Percentiles rank a stretch among this genome's conserved stretches.
Evolutionary conservation across 345 rosid genomes (phyloP).

Genomic region (Iberis pinnata): DNA sequence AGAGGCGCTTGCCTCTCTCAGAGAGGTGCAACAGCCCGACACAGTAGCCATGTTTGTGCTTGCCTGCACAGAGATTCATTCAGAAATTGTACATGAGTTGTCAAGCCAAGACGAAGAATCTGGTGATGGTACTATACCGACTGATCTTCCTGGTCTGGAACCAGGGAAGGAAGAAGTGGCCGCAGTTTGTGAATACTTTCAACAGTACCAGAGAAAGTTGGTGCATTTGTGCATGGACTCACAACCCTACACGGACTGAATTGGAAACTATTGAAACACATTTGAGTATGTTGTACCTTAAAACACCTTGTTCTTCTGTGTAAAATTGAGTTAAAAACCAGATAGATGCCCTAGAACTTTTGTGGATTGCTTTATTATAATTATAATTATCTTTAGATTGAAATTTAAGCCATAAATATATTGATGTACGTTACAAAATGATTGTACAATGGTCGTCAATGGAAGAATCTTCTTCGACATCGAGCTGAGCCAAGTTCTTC

Average conservation of each 20-base stretch:
- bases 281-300: constrained; percentile 18
- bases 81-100: constrained; percentile 38
- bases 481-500: constrained; percentile 93
- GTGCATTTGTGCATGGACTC: constrained; percentile 93
- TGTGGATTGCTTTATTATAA: too few relatives aligned
- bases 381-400: too few relatives aligned
- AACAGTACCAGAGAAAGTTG: constrained; percentile 81
- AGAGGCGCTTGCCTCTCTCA: constrained; percentile 79
- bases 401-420: too few relatives aligned
- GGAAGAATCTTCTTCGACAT: constrained; percentile 76
- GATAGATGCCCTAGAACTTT: background rate
- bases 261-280: constrained; percentile 4
- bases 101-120: constrained; percentile 35
- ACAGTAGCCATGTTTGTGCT: constrained; percentile 92
- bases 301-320: constrained; percentile 10
- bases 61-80: constrained; percentile 72
- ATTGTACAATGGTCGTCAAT: constrained; percentile 23
- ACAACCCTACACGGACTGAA: constrained; percentile 61
- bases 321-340: constrained; percentile 5
- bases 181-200: constrained; percentile 74
- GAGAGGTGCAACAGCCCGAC: constrained; percentile 79
- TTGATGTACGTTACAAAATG: background rate
- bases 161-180: constrained; percentile 67
- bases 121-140: constrained; percentile 22
- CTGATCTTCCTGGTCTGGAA: constrained; percentile 56